Conservation (phyloP, 192 early-diverging fungal species). For the Backusella westeae region DNA sequence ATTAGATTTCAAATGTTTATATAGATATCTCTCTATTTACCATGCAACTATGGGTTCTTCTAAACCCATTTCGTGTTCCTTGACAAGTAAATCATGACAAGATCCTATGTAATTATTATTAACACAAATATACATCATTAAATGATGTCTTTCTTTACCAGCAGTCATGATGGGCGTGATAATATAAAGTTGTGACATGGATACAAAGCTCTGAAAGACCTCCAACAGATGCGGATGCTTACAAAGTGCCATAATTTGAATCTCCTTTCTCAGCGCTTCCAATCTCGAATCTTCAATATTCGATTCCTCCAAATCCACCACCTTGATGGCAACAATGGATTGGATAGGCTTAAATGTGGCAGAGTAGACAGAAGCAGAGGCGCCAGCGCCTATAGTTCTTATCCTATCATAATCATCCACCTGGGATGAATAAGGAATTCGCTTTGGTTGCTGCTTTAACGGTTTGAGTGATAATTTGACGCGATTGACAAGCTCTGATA, state of each 20-base stretch:
- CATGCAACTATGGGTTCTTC: constrained; percentile 25
- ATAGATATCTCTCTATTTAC: constrained; percentile 2
- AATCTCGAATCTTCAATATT: constrained; percentile 16
- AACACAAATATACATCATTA: not conserved
- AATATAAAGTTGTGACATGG: constrained; percentile 28
- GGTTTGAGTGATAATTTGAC: constrained; percentile 4
- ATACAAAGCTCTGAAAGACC: constrained; percentile 31
- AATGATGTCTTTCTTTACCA: constrained; percentile 9
- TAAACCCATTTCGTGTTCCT: constrained; percentile 10
- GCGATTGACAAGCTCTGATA: constrained; percentile 14
- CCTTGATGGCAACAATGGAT: constrained; percentile 25
- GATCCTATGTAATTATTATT: constrained; percentile 16
- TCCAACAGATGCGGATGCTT: constrained; percentile 28
- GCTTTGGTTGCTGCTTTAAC: not conserved
- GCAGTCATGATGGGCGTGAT: constrained; percentile 36
- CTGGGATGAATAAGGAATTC: not conserved
- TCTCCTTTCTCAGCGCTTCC: constrained; percentile 27
- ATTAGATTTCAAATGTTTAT: not conserved
- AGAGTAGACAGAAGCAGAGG: constrained; percentile 26
- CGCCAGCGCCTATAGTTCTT: constrained; percentile 26
- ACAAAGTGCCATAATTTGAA: constrained; percentile 34
- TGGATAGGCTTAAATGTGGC: constrained; percentile 20
- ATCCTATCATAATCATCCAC: constrained; percentile 13
- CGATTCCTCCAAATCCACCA: not conserved
- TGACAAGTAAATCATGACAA: constrained; percentile 24